Evolutionary conservation across 306 rosid genomes (phyloP).

Genomic region (Trifolium pratense): DNA sequence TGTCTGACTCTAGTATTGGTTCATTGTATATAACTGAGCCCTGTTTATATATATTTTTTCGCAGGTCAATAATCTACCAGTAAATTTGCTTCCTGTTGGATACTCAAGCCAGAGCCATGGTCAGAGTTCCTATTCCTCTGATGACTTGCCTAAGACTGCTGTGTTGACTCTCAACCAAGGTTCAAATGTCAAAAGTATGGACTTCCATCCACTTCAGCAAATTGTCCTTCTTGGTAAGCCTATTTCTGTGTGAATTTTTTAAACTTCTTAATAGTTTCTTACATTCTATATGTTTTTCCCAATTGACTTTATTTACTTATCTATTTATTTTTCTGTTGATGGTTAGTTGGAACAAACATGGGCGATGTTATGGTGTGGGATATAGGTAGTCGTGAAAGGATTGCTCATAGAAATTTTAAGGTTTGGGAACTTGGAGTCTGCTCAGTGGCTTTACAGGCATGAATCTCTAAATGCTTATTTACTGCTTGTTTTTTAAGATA

Average conservation of each 20-base stretch:
- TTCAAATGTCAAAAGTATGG: conserved; percentile 88
- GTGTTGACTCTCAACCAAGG: conserved; percentile 77
- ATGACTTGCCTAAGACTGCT: conserved; percentile 90
- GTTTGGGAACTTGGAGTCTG: conserved; percentile 79
- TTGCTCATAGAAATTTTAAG: conserved; percentile 79
- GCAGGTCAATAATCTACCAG: conserved; percentile 89
- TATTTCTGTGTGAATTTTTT: conserved; percentile 24
- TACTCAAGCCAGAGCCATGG: conserved; percentile 83
- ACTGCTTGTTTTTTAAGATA: conserved; percentile 13
- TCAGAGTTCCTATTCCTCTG: conserved; percentile 86
- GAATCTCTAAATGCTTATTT: conserved; percentile 40
- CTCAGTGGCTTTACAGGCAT: conserved; percentile 82
- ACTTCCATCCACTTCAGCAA: conserved; percentile 93
- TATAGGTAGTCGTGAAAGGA: conserved; percentile 75
- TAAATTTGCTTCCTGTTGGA: conserved; percentile 74
- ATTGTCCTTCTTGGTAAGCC: conserved; percentile 87
- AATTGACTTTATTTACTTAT: conserved; percentile 12
- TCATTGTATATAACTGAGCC: conserved; percentile 37
- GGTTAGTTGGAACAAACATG: conserved; percentile 86
- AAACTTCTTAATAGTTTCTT: conserved; percentile 3
- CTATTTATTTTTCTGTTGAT: conserved; percentile 39
- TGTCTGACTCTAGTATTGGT: conserved; percentile 25
- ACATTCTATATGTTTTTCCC: conserved; percentile 26
- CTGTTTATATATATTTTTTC: conserved; percentile 40
- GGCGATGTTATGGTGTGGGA: conserved; percentile 96